phyloP scores from a whole-genome alignment of 73 alveolate species.

The Diophrys appendiculata region DNA sequence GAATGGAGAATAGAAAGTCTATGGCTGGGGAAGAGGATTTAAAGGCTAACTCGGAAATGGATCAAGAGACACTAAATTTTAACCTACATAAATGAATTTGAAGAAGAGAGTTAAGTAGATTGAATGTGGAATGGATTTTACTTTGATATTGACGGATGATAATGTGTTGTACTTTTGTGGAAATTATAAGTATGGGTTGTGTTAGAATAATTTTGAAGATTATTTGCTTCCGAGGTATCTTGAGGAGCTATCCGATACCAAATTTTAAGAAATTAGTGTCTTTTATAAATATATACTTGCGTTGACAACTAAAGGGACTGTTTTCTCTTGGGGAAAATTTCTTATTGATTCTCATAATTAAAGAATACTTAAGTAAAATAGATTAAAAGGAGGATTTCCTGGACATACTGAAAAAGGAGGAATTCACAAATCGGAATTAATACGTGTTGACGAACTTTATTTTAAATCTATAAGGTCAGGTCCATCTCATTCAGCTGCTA shows the following conservation, averaged over 20 bases:
- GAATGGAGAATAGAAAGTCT: conserved; percentile 15
- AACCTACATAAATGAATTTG: conserved; percentile 3
- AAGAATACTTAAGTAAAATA: conserved; percentile 5
- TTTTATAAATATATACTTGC: conserved; percentile 27
- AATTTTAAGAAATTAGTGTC: conserved; percentile 23
- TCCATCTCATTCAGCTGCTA: conserved; percentile 80
- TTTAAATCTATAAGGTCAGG: conserved; percentile 75
- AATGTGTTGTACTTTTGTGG: conserved; percentile 38
- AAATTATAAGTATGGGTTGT: conserved; percentile 20
- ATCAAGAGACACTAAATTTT: conserved; percentile 27
- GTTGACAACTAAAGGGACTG: conserved; percentile 50
- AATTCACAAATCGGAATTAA: background rate
- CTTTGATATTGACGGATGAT: background rate
- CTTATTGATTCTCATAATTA: conserved; percentile 17
- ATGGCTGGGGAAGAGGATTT: conserved; percentile 46
- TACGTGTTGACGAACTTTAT: conserved; percentile 30
- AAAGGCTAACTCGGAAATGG: conserved; percentile 52
- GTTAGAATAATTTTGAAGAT: background rate
- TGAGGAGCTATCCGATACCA: background rate
- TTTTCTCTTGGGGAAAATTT: conserved; percentile 37
- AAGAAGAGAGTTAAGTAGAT: conserved; percentile 1
- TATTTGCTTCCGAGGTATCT: conserved; percentile 27
- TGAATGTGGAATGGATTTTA: conserved; percentile 33
- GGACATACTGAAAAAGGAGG: background rate
- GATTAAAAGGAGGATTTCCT: background rate